Base-by-base conservation (phyloP, 1,284 basidiomycete species). In the Trametes hirsuta region DNA sequence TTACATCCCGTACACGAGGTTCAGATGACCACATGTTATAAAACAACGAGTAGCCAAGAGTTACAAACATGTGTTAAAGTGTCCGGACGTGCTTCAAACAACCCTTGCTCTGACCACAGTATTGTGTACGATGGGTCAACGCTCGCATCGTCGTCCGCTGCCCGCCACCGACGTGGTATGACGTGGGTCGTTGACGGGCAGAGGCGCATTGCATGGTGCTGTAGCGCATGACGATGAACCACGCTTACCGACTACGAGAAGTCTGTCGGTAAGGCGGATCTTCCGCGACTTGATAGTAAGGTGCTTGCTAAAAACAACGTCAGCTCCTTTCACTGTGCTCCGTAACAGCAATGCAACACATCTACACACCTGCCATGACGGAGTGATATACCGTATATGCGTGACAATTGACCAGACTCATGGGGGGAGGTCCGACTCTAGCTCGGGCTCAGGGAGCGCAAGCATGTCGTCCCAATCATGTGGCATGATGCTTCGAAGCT, bases 381-480 rank as follows among this genome's bases (percentile, higher is more conserved):
- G 18, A 25, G 34, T 21, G 11, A 1, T 22, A 1, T 47, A 37
- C 40, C 45, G 39, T 35, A 21, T 48, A 3, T 10, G 30, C 30
- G 30, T 42, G 3, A 4, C 11, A 18, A 24, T 4, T 12, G 21
- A 22, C 15, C 12, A 0, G 15, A 18, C 22, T 25, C 51, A 60
- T 18, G 58, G 48, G 10, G 58, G 59, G 15, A 53, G 11, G 11
- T 6, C 14, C 6, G 53, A 45, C 45, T 53, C 49, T 12, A 22
- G 15, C n/a, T 55, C 40, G 5, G 44, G 59, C 36, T 46, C 18
- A 15, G 57, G 47, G 12, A 56, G 51, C 4, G 57, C 53, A 9
- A 63, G 49, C 53, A 63, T 56, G 10, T 44, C 41, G 9, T 53
- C 54, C 61, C 61, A 63, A 12, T 63, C 46, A 8, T 47, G 53